Conservation (phyloP, 495 filamentous ascomycete genomes). For the Hypoxylon perforatum region DNA sequence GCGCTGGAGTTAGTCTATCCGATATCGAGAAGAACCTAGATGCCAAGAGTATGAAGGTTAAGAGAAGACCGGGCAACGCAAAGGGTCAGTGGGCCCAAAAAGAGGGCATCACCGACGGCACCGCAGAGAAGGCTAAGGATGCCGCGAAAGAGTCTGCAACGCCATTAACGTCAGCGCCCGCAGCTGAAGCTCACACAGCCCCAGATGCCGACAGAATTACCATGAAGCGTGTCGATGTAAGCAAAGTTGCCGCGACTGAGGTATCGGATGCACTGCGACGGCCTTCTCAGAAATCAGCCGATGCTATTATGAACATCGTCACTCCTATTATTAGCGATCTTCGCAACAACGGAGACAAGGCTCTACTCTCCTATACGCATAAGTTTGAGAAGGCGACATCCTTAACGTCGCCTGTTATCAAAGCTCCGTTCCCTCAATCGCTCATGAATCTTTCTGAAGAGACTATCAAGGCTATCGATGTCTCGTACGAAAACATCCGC, state of each 20-base stretch:
- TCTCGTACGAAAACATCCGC: slow-evolving; percentile 91
- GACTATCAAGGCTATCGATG: slow-evolving; percentile 89
- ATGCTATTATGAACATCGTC: slow-evolving; percentile 88
- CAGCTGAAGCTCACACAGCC: slow-evolving; percentile 55
- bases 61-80: slow-evolving; percentile 89
- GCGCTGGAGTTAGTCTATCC: slow-evolving; percentile 81
- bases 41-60: slow-evolving; percentile 92
- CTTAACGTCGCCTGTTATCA: slow-evolving; percentile 85
- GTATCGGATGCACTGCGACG: slow-evolving; percentile 80
- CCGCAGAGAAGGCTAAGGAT: slow-evolving; percentile 52
- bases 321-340: slow-evolving; percentile 91
- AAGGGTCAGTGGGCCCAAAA: slow-evolving; percentile 90
- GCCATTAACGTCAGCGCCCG: slow-evolving; percentile 38
- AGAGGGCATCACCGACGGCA: slow-evolving; percentile 68
- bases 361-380: slow-evolving; percentile 89
- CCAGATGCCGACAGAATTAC: slow-evolving; percentile 72
- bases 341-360: slow-evolving; percentile 82
- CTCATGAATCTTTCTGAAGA: slow-evolving; percentile 87
- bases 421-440: slow-evolving; percentile 83
- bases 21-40: slow-evolving; percentile 94
- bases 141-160: slow-evolving; percentile 42
- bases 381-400: slow-evolving; percentile 96
- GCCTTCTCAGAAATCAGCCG: slow-evolving; percentile 91
- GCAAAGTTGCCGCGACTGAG: slow-evolving; percentile 66
- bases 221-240: slow-evolving; percentile 81